Conservation (phyloP, 257 asterid genomes). For the Ballota nigra region DNA sequence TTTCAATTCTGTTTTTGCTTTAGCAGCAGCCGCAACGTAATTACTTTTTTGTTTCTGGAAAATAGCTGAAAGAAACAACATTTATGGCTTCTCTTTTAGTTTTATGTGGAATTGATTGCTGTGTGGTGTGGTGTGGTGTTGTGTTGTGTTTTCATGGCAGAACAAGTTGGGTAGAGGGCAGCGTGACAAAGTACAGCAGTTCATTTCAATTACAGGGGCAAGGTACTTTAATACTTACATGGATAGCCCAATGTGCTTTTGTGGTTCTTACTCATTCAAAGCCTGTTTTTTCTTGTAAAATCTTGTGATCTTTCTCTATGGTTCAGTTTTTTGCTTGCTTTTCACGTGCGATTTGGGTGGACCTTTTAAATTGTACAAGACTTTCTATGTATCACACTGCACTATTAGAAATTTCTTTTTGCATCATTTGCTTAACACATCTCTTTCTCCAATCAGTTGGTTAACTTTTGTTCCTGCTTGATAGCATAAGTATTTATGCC, state of each 20-base stretch:
- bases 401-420: background rate
- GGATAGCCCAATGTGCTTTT: background rate
- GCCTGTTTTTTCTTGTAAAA: background rate
- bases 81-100: slow-evolving; percentile 1
- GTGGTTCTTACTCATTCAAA: background rate
- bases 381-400: background rate
- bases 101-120: slow-evolving; percentile 20
- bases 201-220: slow-evolving; percentile 87
- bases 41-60: slow-evolving; percentile 4
- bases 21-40: background rate
- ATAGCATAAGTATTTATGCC: background rate
- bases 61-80: background rate
- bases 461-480: background rate
- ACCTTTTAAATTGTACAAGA: background rate
- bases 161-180: slow-evolving; percentile 92
- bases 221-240: slow-evolving; percentile 42
- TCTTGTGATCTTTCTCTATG: background rate
- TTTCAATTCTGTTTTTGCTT: slow-evolving; percentile 9
- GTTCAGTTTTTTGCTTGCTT: background rate
- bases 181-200: slow-evolving; percentile 94
- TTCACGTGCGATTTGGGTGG: background rate
- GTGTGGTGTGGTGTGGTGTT: slow-evolving; percentile 13
- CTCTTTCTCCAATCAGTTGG: background rate
- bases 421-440: background rate
- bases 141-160: slow-evolving; percentile 42